phyloP scores from a whole-genome alignment of 2,329 filamentous ascomycete species.

The Aspergillus ustus region DNA sequence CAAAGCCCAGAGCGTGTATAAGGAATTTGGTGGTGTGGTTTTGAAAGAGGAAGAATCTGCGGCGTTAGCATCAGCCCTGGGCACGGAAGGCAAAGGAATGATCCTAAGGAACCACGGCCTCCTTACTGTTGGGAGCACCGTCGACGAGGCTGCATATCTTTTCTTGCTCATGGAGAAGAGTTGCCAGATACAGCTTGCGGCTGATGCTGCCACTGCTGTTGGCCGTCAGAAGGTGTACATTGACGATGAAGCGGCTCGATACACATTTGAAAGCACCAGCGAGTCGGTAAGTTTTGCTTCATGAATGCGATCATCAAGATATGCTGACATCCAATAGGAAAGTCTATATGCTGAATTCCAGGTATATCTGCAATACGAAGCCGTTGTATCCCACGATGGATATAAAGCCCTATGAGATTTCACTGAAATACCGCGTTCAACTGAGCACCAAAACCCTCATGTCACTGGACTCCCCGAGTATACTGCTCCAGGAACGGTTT shows the following conservation, averaged over 20 bases:
- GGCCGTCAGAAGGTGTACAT: conserved; percentile 58
- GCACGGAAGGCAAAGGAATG: conserved; percentile 60
- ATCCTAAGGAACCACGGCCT: conserved; percentile 75
- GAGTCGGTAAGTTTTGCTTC: conserved; percentile 10
- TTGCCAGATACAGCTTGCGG: conserved; percentile 69
- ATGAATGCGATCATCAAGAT: background rate
- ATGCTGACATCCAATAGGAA: conserved; percentile 3
- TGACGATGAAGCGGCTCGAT: conserved; percentile 57
- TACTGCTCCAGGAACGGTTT: conserved; percentile 1
- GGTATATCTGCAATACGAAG: conserved; percentile 10
- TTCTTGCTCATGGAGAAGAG: conserved; percentile 71
- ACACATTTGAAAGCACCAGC: conserved; percentile 16
- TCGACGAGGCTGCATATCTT: conserved; percentile 75
- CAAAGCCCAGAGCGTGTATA: conserved; percentile 42
- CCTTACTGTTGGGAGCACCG: conserved; percentile 70
- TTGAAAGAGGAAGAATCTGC: conserved; percentile 66
- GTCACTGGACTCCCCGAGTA: conserved; percentile 3
- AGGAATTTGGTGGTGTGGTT: conserved; percentile 43
- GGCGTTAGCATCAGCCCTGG: conserved; percentile 66
- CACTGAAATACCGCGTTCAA: background rate
- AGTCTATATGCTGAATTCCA: conserved; percentile 13
- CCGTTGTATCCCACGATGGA: conserved; percentile 8
- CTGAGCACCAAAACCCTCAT: conserved; percentile 13
- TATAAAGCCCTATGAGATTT: conserved; percentile 8
- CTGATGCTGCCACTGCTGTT: conserved; percentile 67